These are phyloP conservation scores for Taphrina pruni DNA, from an alignment of 1,139 yeast genomes.

Conservation along the genomic window DNA sequence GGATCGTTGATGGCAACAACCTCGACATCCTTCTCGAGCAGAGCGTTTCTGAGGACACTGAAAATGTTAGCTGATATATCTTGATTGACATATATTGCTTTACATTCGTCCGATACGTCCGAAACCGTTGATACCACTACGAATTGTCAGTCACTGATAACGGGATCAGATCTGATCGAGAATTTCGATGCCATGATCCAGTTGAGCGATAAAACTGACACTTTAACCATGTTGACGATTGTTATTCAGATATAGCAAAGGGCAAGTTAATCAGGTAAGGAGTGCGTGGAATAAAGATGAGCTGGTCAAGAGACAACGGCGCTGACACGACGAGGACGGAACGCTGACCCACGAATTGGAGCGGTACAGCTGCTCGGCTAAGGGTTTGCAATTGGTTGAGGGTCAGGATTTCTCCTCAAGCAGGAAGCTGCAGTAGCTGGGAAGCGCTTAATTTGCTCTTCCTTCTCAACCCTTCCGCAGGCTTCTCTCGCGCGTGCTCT, in stretches of 20 bases:
- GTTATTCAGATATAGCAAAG: too few relatives aligned
- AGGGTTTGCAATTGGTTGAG: constrained; percentile 4
- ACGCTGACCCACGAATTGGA: constrained; percentile 1
- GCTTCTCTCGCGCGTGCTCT: neutral
- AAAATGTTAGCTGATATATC: constrained; percentile 1
- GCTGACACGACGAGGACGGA: neutral
- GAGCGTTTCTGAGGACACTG: constrained; percentile 70
- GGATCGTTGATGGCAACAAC: constrained; percentile 86
- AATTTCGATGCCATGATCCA: neutral
- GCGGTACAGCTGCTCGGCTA: constrained; percentile 17
- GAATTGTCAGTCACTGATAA: neutral
- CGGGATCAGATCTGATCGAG: neutral
- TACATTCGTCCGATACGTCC: constrained; percentile 83
- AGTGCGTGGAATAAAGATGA: neutral
- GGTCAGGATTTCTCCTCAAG: constrained; percentile 13
- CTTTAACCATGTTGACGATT: constrained; percentile 60
- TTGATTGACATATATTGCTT: constrained; percentile 47
- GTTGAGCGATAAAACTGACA: constrained; percentile 49
- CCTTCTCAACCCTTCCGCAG: constrained; percentile 2
- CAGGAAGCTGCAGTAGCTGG: neutral
- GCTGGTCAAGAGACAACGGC: neutral
- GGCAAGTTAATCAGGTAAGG: neutral
- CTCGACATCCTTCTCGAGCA: constrained; percentile 68
- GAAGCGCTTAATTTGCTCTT: neutral
- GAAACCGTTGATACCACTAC: constrained; percentile 53